Evolutionary conservation across 148 eudicot species (phyloP), one percentile per base, ranked within the genome.

Genomic region (Chenopodium album): DNA sequence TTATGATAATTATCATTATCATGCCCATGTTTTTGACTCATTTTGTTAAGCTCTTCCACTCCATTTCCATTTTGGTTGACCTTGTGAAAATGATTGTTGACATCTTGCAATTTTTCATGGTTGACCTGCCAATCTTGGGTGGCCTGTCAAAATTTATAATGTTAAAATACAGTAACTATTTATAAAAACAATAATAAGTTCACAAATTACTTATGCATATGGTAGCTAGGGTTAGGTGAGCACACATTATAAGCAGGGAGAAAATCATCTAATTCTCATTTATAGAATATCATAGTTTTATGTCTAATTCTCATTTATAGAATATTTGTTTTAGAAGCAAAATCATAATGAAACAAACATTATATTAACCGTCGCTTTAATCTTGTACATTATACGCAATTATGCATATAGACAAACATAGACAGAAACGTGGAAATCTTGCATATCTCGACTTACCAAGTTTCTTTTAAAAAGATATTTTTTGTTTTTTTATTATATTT

Each of bases 121-220:
- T 23, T 59, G 52, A 52, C 80, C 85, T 82, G 72, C 85, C 26
- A 81, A 64, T 41, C 44, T 41, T 41, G 44, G 8, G 44, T 5
- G 44, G 44, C 44, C 44, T 41, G 44, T 41, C 44, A 41, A 41
- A 41, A 7, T 41, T 0, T 26, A 26, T 41, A 12, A 29, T 47
- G 62, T 56, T 56, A 14, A 14, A 56, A 14, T 12, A 26, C 26
- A 26, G 26, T 26, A 26, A 26, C 26, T 26, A 26, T 26, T 26
- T 26, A 26, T 26, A 0, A 26, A 26, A 26, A 26, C 26, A 26
- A 26, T 26, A 26, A 26, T 26, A 26, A 26, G 26, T 26, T 26
- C 26, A 26, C 26, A 26, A 26, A 26, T 26, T 26, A 26, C 26
- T 26, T 26, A 26, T 26, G 26, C 26, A 26, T 26, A 26, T 26